phyloP scores from a whole-genome alignment of 495 filamentous ascomycete species.

The Aspergillus mulundensis region DNA sequence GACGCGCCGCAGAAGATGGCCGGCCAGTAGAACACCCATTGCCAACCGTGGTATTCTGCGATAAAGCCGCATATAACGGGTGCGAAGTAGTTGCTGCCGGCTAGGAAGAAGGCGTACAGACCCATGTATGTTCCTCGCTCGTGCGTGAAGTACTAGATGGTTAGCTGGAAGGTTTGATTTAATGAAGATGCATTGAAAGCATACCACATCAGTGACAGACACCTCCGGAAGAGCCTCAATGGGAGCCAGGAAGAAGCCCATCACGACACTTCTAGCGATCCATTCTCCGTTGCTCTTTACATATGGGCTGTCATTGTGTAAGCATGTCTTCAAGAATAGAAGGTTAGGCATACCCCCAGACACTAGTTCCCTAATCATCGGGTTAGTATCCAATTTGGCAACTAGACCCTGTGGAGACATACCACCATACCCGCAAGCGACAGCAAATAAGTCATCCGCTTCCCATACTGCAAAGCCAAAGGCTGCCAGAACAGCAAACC shows the following conservation, averaged over 20 bases:
- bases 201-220: constrained; percentile 55
- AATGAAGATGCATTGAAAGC: no score
- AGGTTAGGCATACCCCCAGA: constrained; percentile 38
- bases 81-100: constrained; percentile 62
- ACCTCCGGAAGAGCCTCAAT: constrained; percentile 62
- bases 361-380: constrained; percentile 24
- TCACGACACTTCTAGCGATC: constrained; percentile 58
- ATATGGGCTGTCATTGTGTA: constrained; percentile 28
- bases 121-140: constrained; percentile 63
- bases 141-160: constrained; percentile 57
- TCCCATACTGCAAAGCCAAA: constrained; percentile 62
- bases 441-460: constrained; percentile 58
- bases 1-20: constrained; percentile 55
- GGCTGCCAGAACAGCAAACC: constrained; percentile 67
- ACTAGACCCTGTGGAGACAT: constrained; percentile 8
- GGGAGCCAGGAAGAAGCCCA: constrained; percentile 62
- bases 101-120: constrained; percentile 58
- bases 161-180: no score
- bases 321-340: neutral
- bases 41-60: constrained; percentile 57
- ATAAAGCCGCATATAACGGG: constrained; percentile 67
- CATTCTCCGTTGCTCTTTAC: constrained; percentile 53
- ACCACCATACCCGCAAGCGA: constrained; percentile 53
- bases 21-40: constrained; percentile 64
- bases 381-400: neutral